Base-by-base conservation (phyloP, 2,329 filamentous ascomycete genomes). In the Botrytis fragariae region DNA sequence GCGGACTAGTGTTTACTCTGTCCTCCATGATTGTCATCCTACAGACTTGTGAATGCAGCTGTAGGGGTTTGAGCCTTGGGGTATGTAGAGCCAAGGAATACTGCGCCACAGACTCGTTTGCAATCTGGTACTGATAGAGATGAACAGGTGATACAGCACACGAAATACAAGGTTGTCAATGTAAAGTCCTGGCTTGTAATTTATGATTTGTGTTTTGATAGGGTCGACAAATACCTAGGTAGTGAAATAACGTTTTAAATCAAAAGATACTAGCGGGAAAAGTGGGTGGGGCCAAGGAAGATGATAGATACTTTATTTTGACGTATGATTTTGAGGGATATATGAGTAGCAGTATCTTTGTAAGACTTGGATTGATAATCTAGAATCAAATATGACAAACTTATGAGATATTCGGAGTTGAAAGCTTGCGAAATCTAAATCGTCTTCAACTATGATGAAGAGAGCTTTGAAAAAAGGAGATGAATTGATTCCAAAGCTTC, bases 1-100 rank as follows among this genome's bases (percentile, higher is more conserved):
- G 22, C 10, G 25, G n/a, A 25, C 45, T 61, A 35, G 32, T 20
- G 29, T 44, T 14, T 65, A 54, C 35, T n/a, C 29, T 29, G n/a
- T 44, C 25, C 29, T 32, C 45, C 69, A 71, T 71, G 37, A 37
- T 18, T 72, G 29, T n/a, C n/a, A 65, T 35, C 18, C 32, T 42
- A 67, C 69, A 67, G 29, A 51, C 35, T 42, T 29, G 35, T 45
- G 29, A n/a, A 45, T 45, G 61, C 16, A 72, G 48, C 12, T 32
- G 16, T 25, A 44, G 42, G 39, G 45, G 44, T 20, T 71, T 39
- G n/a, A 48, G 48, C 25, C 25, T 71, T 39, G 18, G 45, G 48
- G 14, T 71, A 3, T n/a, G 45, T 54, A 71, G 37, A 42, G 61
- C 61, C 61, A 72, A 72, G 70, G 12, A 67, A 35, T 42, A 35